Conservation (phyloP, 192 early-diverging fungal genomes). For the Entomortierella beljakovae region DNA sequence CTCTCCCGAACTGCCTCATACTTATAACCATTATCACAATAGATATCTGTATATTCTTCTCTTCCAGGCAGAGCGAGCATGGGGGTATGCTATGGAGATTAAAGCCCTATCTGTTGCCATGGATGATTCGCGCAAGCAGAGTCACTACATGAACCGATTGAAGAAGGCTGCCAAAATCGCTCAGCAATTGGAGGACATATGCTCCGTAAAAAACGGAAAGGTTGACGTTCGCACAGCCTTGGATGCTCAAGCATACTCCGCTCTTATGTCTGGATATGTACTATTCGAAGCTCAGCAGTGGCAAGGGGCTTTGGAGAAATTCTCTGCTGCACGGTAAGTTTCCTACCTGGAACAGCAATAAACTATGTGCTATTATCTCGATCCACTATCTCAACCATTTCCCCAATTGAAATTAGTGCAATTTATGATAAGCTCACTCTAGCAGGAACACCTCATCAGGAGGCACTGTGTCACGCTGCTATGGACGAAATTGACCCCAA, state of each 20-base stretch:
- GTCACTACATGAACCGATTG: constrained; percentile 72
- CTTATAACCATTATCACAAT: too few relatives aligned
- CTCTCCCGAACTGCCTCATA: too few relatives aligned
- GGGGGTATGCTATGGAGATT: constrained; percentile 84
- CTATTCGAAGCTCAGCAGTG: constrained; percentile 77
- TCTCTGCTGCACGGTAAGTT: constrained; percentile 68
- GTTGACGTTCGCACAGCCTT: constrained; percentile 65
- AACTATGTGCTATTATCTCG: background rate
- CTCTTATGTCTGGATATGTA: constrained; percentile 74
- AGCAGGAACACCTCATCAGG: constrained; percentile 67
- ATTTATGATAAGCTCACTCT: constrained; percentile 75
- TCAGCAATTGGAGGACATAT: constrained; percentile 57
- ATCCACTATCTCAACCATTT: background rate
- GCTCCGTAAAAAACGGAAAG: constrained; percentile 52
- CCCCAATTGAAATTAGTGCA: constrained; percentile 46
- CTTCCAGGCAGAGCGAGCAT: constrained; percentile 79
- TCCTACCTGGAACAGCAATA: too few relatives aligned
- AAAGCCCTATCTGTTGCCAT: constrained; percentile 65
- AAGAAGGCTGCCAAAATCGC: constrained; percentile 70
- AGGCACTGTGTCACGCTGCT: constrained; percentile 70
- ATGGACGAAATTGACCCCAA: constrained; percentile 85
- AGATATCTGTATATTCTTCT: constrained; percentile 73
- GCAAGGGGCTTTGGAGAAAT: constrained; percentile 72
- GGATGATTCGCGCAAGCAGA: constrained; percentile 73
- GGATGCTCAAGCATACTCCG: constrained; percentile 77